Evolutionary conservation across 2,329 filamentous ascomycete genomes (phyloP).

Genomic region (Myriosclerotinia scirpicola): DNA sequence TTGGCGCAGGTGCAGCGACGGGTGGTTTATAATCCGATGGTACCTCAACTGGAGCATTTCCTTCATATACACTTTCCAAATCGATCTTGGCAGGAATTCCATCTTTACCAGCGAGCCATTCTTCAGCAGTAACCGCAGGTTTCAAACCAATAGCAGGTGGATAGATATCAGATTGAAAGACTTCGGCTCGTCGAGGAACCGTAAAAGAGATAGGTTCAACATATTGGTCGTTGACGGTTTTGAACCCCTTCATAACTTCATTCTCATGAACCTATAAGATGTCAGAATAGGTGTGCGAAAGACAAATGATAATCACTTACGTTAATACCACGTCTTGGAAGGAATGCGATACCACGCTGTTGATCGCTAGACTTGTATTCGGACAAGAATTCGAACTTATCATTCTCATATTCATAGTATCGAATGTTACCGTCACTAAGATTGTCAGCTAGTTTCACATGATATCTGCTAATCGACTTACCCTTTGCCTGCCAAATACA

Average conservation of each 20-base stretch:
- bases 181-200: constrained; percentile 87
- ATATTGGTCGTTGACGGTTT: constrained; percentile 92
- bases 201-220: constrained; percentile 98
- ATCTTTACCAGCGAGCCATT: constrained; percentile 87
- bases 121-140: constrained; percentile 73
- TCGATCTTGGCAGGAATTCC: constrained; percentile 88
- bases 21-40: constrained; percentile 64
- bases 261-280: constrained; percentile 77
- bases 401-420: constrained; percentile 97
- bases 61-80: constrained; percentile 88
- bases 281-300: constrained; percentile 29
- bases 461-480: constrained; percentile 47
- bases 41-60: constrained; percentile 75
- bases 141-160: constrained; percentile 80
- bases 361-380: constrained; percentile 97
- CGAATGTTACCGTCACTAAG: constrained; percentile 95
- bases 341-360: constrained; percentile 89
- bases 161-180: constrained; percentile 96
- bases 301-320: constrained; percentile 47
- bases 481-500: constrained; percentile 98
- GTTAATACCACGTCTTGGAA: constrained; percentile 93
- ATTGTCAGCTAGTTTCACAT: constrained; percentile 22
- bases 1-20: constrained; percentile 46
- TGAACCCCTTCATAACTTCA: constrained; percentile 92
- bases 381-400: constrained; percentile 96